Evolutionary conservation across 768 basidiomycete species (phyloP).

Genomic region (Dacryopinax primogenitus): DNA sequence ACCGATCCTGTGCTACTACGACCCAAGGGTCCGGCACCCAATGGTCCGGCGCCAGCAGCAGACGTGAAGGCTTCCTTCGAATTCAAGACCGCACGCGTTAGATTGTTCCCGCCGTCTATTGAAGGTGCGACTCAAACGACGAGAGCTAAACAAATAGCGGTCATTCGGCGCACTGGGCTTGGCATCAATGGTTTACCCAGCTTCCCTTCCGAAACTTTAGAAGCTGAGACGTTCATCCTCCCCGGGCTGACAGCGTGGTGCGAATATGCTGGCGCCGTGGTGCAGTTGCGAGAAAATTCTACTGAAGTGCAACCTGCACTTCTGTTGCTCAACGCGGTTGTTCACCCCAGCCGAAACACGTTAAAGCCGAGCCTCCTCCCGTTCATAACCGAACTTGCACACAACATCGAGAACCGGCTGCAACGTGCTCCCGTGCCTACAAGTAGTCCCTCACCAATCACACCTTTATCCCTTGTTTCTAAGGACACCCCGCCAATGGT

Average conservation of each 20-base stretch:
- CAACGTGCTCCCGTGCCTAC: conserved; percentile 23
- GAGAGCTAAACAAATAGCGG: background rate
- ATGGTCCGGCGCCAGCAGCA: conserved; percentile 30
- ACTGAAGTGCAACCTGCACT: conserved; percentile 38
- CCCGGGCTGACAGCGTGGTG: conserved; percentile 71
- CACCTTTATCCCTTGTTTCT: conserved; percentile 16
- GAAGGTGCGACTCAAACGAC: background rate
- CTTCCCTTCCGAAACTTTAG: background rate
- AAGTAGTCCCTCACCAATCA: conserved; percentile 28
- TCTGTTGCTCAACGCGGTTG: conserved; percentile 71
- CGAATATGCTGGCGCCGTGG: conserved; percentile 36
- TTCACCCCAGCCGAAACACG: conserved; percentile 79
- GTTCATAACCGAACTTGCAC: conserved; percentile 66
- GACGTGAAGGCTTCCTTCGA: conserved; percentile 52
- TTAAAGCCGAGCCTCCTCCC: conserved; percentile 70
- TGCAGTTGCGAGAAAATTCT: conserved; percentile 11
- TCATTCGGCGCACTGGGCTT: background rate
- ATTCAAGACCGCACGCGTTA: conserved; percentile 77
- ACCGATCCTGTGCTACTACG: background rate
- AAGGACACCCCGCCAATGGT: conserved; percentile 13
- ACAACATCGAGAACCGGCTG: conserved; percentile 56
- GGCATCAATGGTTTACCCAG: background rate
- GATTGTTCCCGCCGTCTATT: conserved; percentile 27
- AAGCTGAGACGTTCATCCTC: conserved; percentile 27
- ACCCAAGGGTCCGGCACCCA: background rate